Evolutionary conservation across 352 stramenopile species (phyloP).

Genomic region (Globisporangium orthogonon): DNA sequence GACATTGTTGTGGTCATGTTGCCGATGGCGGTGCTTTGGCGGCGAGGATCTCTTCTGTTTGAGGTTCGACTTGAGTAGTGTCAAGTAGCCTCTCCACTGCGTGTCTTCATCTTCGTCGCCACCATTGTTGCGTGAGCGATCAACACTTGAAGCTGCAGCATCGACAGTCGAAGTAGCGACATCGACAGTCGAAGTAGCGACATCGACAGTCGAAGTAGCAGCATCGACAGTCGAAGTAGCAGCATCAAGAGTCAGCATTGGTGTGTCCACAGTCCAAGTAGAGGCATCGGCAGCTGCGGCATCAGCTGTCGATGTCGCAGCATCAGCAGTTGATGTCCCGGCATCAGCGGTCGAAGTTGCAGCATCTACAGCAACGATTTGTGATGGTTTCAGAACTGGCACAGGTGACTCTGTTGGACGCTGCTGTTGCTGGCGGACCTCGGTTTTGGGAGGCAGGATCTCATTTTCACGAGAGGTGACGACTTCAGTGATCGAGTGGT

Average conservation of each 20-base stretch:
- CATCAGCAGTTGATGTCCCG: too few species aligned
- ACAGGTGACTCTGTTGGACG: background rate
- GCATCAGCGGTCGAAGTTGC: too few species aligned
- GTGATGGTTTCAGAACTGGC: background rate
- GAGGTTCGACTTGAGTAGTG: constrained; percentile 26
- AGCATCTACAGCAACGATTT: background rate
- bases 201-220: too few species aligned
- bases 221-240: too few species aligned
- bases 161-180: too few species aligned
- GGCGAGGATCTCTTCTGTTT: constrained; percentile 26
- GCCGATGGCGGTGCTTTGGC: constrained; percentile 6
- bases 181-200: too few species aligned
- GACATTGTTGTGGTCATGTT: background rate
- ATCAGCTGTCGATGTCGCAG: too few species aligned
- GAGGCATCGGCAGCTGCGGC: too few species aligned
- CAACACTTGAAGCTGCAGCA: background rate
- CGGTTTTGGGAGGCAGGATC: too few species aligned
- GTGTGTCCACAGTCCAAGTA: too few species aligned
- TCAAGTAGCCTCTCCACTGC: constrained; percentile 32
- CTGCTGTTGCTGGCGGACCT: background rate
- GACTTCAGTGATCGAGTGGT: background rate
- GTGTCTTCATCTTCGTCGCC: constrained; percentile 7
- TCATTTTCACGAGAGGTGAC: background rate
- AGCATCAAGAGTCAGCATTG: too few species aligned
- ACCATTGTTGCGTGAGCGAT: background rate